Evolutionary conservation across 2,329 filamentous ascomycete species (phyloP), one percentile per base, ranked within the genome.

Genomic region (Fusarium guadeloupense): DNA sequence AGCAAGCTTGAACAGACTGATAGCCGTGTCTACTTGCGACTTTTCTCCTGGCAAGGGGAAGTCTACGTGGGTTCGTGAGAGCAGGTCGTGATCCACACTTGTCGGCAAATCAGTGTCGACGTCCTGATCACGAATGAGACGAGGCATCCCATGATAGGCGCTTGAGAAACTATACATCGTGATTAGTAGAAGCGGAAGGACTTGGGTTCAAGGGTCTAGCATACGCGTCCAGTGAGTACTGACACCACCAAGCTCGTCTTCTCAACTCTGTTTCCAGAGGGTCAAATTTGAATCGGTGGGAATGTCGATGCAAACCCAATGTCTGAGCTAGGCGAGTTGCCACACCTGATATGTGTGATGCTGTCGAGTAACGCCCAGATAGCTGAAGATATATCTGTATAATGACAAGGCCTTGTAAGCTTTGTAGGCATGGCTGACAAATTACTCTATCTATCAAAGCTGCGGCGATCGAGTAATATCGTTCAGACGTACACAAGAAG

Each of bases 201-300:
- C 9, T 12, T 26, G 10, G 6, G 10, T 28, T 4, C 12, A 9
- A 28, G 10, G 23, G 26, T 12, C 6, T 2, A 4, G 25, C 67
- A 14, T 46, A 71, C 66, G 57, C 40, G 17, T 71, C 69, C 6
- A 70, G 58, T 4, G 68, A 59, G 37, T 69, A 71, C 19, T 70
- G 68, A 6, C 67, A 69, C 69, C 66, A 71, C 68, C 69, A 71
- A 4, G 62, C 56, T 6, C 68, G 53, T 4, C 68, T 56, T 25
- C 69, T 39, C 2, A 70, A 45, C 14, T 70, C 66, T 1, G 68
- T 71, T 23, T 70, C 68, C 4, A 69, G 52, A 2, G 69, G 68
- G 6, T 69, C 62, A 9, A 69, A 70, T 12, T 63, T 70, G 56
- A 70, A 71, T 3, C 69, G 54, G 19, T 68, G 60, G 3, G 66